Base-by-base conservation (phyloP, 768 basidiomycete genomes). In the Paxillus rubicundulus region DNA sequence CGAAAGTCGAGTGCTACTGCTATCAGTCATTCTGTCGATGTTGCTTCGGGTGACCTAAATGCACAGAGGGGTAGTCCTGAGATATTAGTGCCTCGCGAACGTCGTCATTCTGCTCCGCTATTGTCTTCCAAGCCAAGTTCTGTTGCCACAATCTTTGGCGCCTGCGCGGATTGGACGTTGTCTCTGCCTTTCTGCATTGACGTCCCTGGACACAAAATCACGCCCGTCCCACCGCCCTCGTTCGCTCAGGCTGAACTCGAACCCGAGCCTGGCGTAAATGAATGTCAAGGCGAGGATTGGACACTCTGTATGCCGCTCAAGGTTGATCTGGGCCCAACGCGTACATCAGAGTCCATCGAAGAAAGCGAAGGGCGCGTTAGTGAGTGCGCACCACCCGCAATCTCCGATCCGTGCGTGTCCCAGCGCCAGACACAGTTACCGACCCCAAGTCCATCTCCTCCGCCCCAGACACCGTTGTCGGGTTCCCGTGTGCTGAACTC, bases 241-340 rank as follows among this genome's bases (percentile, higher is more conserved):
- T 14, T 44, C 43, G 47, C 49, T 6, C 9, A 28, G 20, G 54
- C 50, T 0, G 24, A 39, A n/a, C 34, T 28, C 4, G 34, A 56
- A n/a, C 14, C 46, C 1, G 48, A 55, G 32, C 4, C 7, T 0
- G 43, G 17, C 9, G 7, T 53, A 52, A 62, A 60, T n/a, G 59
- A 46, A 10, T 43, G 47, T 2, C 33, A 54, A 18, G 36, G 38
- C 20, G 69, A 69, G 6, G 67, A 69, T 27, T 69, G 67, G 67
- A 69, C 67, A 30, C 49, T 69, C 8, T 69, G 64, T 5, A 70
- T 70, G 69, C 65, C 67, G 16, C 57, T 70, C 54, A 62, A 67
- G 28, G 34, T 27, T 16, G 55, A 41, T 0, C 53, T 41, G 2
- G 46, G 18, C 5, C 33, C 34, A 12, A 50, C 56, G 1, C 34